Evolutionary conservation across 495 filamentous ascomycete species (phyloP).

Genomic region (Daldinia bambusicola): DNA sequence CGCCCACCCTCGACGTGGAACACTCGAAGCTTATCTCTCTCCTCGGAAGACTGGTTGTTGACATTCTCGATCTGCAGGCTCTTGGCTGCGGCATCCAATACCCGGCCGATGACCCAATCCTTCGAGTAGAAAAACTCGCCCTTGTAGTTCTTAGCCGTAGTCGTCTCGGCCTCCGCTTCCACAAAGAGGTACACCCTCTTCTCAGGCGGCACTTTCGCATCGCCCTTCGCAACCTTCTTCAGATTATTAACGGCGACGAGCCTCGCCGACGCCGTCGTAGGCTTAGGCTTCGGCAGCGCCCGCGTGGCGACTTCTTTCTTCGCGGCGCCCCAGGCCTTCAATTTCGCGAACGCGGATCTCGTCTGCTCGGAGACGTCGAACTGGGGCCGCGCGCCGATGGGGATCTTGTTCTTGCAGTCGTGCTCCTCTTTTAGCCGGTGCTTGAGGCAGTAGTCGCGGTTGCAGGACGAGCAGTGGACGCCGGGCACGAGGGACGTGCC

Average conservation of each 20-base stretch:
- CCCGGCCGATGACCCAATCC: conserved; percentile 87
- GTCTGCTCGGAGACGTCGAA: conserved; percentile 60
- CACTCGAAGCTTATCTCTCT: conserved; percentile 81
- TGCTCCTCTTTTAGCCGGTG: conserved; percentile 90
- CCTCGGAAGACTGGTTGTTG: conserved; percentile 82
- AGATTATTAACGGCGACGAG: conserved; percentile 74
- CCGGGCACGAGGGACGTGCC: conserved; percentile 80
- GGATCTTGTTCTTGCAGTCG: conserved; percentile 75
- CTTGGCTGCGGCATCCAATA: conserved; percentile 88
- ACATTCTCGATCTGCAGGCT: conserved; percentile 84
- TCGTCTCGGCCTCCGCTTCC: conserved; percentile 83
- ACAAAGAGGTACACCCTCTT: conserved; percentile 87
- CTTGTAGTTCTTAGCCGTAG: conserved; percentile 76
- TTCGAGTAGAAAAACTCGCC: conserved; percentile 85
- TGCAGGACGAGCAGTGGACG: conserved; percentile 83
- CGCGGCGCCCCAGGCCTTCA: conserved; percentile 64
- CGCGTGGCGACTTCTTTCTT: conserved; percentile 59
- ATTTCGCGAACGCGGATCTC: conserved; percentile 72
- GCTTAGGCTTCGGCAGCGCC: conserved; percentile 67
- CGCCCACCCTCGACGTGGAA: conserved; percentile 93
- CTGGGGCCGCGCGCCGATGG: conserved; percentile 71
- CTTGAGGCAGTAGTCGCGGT: conserved; percentile 88
- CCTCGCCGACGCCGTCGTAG: conserved; percentile 67
- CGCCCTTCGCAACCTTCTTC: conserved; percentile 89
- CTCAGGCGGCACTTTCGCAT: conserved; percentile 78